A percentile compares a stretch with the other conserved stretches of the same genome.
Conservation (phyloP, 2,329 filamentous ascomycete species). For the Achaetomium macrosporum region DNA sequence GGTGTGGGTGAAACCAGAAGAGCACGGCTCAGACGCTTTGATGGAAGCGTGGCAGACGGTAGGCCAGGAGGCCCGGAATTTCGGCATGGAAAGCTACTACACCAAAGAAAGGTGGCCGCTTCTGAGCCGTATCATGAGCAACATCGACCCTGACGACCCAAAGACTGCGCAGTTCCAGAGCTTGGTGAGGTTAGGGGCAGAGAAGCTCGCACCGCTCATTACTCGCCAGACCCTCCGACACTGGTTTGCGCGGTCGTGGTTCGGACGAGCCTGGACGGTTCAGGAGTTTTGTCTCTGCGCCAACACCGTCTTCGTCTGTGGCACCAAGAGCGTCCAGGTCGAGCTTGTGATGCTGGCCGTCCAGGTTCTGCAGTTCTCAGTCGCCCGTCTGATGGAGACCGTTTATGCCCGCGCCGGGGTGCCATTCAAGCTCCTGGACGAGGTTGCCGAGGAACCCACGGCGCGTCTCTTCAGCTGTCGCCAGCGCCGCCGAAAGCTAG, state of each 20-base stretch:
- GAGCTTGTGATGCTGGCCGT: constrained; percentile 4
- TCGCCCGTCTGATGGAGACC: not conserved
- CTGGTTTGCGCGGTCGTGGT: constrained; percentile 11
- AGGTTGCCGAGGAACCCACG: constrained; percentile 2
- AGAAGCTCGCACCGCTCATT: not conserved
- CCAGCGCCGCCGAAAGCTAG: not conserved
- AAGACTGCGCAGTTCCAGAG: not conserved
- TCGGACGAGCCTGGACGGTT: constrained; percentile 12
- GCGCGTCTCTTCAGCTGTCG: constrained; percentile 6
- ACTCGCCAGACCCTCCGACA: not conserved
- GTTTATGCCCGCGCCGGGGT: not conserved
- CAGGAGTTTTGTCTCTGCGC: constrained; percentile 18
- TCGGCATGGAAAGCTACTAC: constrained; percentile 9
- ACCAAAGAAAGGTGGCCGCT: not conserved
- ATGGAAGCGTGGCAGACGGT: constrained; percentile 10
- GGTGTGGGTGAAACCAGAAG: constrained; percentile 11
- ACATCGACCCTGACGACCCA: not conserved
- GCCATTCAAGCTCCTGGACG: not conserved
- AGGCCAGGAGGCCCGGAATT: constrained; percentile 4
- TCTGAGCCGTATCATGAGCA: not conserved
- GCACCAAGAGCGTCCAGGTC: constrained; percentile 2
- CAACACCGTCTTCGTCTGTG: constrained; percentile 16
- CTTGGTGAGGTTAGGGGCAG: not conserved
- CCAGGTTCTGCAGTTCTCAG: not conserved
- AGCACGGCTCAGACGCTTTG: constrained; percentile 7